Evolutionary conservation across 2,329 filamentous ascomycete genomes (phyloP), one percentile per base, ranked within the genome.

Genomic region (Ilyonectria mors-panacis): DNA sequence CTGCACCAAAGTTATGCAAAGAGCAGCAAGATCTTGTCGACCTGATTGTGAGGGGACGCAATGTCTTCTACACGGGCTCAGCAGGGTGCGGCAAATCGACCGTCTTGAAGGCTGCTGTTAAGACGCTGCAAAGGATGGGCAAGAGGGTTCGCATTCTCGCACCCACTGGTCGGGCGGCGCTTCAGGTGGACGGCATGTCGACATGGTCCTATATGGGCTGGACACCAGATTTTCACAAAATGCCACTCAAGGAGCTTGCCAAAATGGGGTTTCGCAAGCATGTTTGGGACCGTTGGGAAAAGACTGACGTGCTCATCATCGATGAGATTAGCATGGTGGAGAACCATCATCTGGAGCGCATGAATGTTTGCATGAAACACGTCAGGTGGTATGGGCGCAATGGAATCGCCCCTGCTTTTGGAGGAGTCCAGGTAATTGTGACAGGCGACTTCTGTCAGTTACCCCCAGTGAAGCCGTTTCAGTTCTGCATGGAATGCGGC

Each of bases 321-420:
- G 89, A 92, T 70, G 90, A 92, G 76, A 87, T 92, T 64, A 89
- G 86, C 68, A 92, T 92, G 90, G 82, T 91, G 0, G 87, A 89
- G 56, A 88, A 85, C 85, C 64, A 71, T 39, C 67, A 76, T 26
- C 21, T 78, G 0, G 50, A 76, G 30, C 74, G 70, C 19, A 70
- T 77, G 13, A 73, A 76, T 10, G 6, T 19, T 8, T 62, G 65
- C 30, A 62, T 78, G 79, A 86, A 87, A 65, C 66, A 58, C 1
- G 47, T 63, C 1, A 53, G 47, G 19, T 56, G 37, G 23, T 21
- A 4, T 63, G 44, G 39, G 26, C 5, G 13, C 6, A 2, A 48
- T 39, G 13, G 7, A 4, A 15, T 30, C 6, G 55, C 64, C 9
- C 65, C 63, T 30, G 65, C 75, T 2, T 78, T 78, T 56, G 75